phyloP scores from a whole-genome alignment of 768 basidiomycete genomes.

The Austroboletus eburneus region DNA sequence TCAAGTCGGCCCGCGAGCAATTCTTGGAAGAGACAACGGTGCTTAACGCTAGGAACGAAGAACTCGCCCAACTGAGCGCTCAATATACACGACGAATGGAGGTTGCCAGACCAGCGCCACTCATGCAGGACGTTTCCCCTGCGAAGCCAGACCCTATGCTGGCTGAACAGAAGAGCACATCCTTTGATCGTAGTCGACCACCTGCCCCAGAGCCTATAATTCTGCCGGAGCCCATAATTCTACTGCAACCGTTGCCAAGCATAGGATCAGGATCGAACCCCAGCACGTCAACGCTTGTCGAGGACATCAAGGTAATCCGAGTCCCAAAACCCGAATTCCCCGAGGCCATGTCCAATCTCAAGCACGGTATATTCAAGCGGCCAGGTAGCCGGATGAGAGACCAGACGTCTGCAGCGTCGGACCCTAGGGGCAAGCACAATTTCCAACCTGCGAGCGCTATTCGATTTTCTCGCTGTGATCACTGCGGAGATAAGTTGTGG shows the following conservation, averaged over 20 bases:
- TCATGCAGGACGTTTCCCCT: slow-evolving; percentile 3
- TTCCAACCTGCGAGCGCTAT: slow-evolving; percentile 89
- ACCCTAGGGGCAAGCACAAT: slow-evolving; percentile 53
- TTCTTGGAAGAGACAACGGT: slow-evolving; percentile 90
- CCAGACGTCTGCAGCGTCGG: slow-evolving; percentile 31
- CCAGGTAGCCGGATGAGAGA: slow-evolving; percentile 55
- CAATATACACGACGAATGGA: slow-evolving; percentile 83
- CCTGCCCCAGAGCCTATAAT: slow-evolving; percentile 7
- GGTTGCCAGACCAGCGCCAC: slow-evolving; percentile 14
- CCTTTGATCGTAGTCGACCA: slow-evolving; percentile 25
- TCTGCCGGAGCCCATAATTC: slow-evolving; percentile 4
- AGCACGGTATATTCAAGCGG: slow-evolving; percentile 69
- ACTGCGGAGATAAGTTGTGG: slow-evolving; percentile 98
- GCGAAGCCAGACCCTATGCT: slow-evolving; percentile 9
- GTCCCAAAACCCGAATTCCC: slow-evolving; percentile 27
- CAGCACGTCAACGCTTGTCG: slow-evolving; percentile 21
- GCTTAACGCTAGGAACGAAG: slow-evolving; percentile 88
- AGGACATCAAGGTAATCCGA: slow-evolving; percentile 27
- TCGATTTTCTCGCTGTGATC: slow-evolving; percentile 88
- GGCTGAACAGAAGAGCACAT: slow-evolving; percentile 25
- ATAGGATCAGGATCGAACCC: slow-evolving; percentile 11
- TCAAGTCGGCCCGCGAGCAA: slow-evolving; percentile 80
- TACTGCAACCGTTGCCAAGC: slow-evolving; percentile 13
- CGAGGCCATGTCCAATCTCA: slow-evolving; percentile 49
- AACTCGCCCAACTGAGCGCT: slow-evolving; percentile 82